Base-by-base conservation (phyloP, 805 yeast species). In the Kodamaea nitidulidarum region DNA sequence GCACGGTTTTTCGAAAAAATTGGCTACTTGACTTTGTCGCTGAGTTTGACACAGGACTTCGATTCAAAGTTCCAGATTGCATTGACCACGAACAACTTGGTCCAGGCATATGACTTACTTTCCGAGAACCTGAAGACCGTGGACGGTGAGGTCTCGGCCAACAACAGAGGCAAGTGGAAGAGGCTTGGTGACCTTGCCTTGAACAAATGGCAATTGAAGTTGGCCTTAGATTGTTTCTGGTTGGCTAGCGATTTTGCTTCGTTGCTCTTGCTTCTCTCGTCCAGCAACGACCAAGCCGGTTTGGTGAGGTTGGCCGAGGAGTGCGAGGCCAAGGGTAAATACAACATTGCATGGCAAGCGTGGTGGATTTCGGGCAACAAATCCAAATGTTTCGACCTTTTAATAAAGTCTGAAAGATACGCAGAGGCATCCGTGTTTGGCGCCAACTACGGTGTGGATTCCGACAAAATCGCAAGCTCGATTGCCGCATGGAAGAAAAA, bases 21-120 rank as follows among this genome's bases (percentile, higher is more conserved):
- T 65, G 97, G 95, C 15, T 84, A 77, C 60, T 73, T 78, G 48
- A 83, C 88, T 46, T 84, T 88, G 54, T 96, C 98, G 2, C 71
- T 84, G 41, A 73, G 84, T 36, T 75, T 90, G 38, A 80, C 96
- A 3, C 84, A 81, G 49, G 98, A 93, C 61, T 66, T 76, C 37
- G 98, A 91, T 58, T 96, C 95, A 57, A 84, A 80, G 60, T 93
- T 93, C 59, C 96, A 88, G 55, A 78, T 93, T 43, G 91, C 97
- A 7, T 67, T 93, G 35, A 74, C 81, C 40, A 79, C 88, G n/a
- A 76, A 78, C 39, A 75, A 85, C 54, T 76, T 93, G 46, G 58
- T 65, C 2, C 73, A 82, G 48, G 98, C 98, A 5, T 73, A 76
- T 48, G 79, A 77, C 28, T 57, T 68, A 44, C 61, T 68, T 38